Evolutionary conservation across 352 stramenopile genomes (phyloP), one percentile per base, ranked within the genome.

Genomic region (Phytophthora rubi): DNA sequence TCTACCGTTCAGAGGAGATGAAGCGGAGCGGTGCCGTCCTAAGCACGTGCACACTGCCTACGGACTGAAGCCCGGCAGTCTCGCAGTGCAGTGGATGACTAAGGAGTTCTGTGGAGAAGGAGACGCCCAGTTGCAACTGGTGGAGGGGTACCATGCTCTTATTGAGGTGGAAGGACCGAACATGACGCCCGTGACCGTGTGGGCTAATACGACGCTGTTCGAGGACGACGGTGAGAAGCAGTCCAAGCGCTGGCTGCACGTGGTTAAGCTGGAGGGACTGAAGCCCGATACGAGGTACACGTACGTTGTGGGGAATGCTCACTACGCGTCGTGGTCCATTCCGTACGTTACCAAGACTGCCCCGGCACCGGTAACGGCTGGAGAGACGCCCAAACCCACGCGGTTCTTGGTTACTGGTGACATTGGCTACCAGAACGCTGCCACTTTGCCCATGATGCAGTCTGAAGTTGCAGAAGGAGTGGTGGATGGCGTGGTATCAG

Each of bases 381-480:
- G 69, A 61, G 56, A 72, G 18, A 75, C 66, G 6, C 52, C 52
- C 10, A 77, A 75, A 26, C 87, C 88, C 21, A 85, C 83, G 68
- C 78, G 79, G 8, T 93, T 97, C 59, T 76, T 95, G 44, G 81
- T 96, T 15, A 95, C 88, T 0, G 90, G 88, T 28, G 90, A 97
- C 37, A 96, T 97, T 62, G 90, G 90, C n/a, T 93, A 94, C 60
- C 82, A 94, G 59, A 97, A 97, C 58, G 90, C 88, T 0, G 85
- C 84, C 35, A 95, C 89, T n/a, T 77, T 97, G 42, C 85, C 88
- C 9, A 94, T 94, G 84, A 95, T 95, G 83, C 87, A 95, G 68
- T 94, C 87, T 12, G 83, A 95, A 26, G 89, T 96, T 8, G 88
- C 85, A 0, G 75, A 93, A 42, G 88, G 85, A 15, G 61, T 70